These are phyloP conservation scores for Zygoascus biomembranicola DNA, from an alignment of 805 yeast species.

Conservation along the genomic window DNA sequence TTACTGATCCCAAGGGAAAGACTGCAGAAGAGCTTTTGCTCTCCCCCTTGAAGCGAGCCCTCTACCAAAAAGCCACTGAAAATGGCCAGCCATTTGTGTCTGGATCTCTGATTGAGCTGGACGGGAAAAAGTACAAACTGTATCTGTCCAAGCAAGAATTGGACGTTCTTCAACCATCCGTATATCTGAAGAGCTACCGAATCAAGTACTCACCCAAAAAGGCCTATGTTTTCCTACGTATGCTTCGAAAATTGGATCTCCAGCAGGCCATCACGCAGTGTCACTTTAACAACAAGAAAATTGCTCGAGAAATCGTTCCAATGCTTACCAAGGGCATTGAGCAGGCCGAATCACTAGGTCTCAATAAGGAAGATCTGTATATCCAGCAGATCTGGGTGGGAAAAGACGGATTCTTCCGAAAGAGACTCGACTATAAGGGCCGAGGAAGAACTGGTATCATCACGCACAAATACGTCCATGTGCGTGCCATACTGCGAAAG, in stretches of 20 bases:
- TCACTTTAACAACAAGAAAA: slow-evolving; percentile 75
- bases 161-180: slow-evolving; percentile 76
- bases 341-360: slow-evolving; percentile 54
- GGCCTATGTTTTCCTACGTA: slow-evolving; percentile 69
- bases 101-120: slow-evolving; percentile 40
- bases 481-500: slow-evolving; percentile 67
- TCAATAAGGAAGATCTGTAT: slow-evolving; percentile 55
- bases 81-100: slow-evolving; percentile 53
- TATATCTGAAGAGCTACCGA: slow-evolving; percentile 73
- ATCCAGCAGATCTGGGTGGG: slow-evolving; percentile 86
- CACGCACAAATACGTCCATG: slow-evolving; percentile 69
- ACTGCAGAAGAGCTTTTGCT: slow-evolving; percentile 48
- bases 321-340: slow-evolving; percentile 63
- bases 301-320: slow-evolving; percentile 71
- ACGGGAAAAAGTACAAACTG: slow-evolving; percentile 46
- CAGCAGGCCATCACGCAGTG: slow-evolving; percentile 83
- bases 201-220: slow-evolving; percentile 84
- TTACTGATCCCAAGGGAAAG: slow-evolving; percentile 43
- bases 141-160: slow-evolving; percentile 56
- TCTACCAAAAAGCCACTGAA: slow-evolving; percentile 48
- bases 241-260: slow-evolving; percentile 62
- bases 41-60: slow-evolving; percentile 60
- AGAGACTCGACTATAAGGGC: slow-evolving; percentile 74
- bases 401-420: slow-evolving; percentile 68
- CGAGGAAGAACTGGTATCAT: slow-evolving; percentile 84